Conservation (phyloP, 495 filamentous ascomycete species). For the Aspergillus affinis region DNA sequence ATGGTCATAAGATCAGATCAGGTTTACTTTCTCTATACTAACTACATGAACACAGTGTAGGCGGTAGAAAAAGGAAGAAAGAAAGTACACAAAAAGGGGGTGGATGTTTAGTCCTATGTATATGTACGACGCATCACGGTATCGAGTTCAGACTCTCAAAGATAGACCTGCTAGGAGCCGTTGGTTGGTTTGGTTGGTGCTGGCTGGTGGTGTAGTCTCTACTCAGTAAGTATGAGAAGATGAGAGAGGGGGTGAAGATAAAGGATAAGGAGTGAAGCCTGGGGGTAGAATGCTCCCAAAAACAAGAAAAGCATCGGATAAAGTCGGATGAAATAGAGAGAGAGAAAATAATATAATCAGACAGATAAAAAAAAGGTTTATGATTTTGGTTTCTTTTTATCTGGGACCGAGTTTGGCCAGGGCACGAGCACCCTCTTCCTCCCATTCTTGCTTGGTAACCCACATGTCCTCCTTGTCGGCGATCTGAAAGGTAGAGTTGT, state of each 20-base stretch:
- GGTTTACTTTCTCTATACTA: constrained; percentile 14
- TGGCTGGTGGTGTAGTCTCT: neutral
- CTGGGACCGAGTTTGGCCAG: constrained; percentile 90
- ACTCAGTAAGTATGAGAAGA: neutral
- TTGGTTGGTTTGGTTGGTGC: no score
- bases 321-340: constrained; percentile 1
- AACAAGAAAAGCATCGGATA: neutral
- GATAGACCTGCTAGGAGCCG: no score
- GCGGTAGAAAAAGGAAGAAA: neutral
- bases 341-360: constrained; percentile 9
- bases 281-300: neutral
- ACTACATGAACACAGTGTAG: constrained; percentile 7
- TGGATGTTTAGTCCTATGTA: neutral
- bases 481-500: constrained; percentile 57
- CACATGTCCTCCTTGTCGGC: constrained; percentile 98
- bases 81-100: neutral
- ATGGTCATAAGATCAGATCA: neutral
- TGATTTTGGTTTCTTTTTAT: constrained; percentile 28
- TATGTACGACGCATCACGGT: neutral
- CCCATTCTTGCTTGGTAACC: constrained; percentile 95
- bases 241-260: neutral
- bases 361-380: constrained; percentile 15
- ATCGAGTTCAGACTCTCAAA: neutral
- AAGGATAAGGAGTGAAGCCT: neutral
- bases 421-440: constrained; percentile 83